These are phyloP conservation scores for Ilex aquifolium DNA, from an alignment of 257 asterid species.

Conservation along the genomic window DNA sequence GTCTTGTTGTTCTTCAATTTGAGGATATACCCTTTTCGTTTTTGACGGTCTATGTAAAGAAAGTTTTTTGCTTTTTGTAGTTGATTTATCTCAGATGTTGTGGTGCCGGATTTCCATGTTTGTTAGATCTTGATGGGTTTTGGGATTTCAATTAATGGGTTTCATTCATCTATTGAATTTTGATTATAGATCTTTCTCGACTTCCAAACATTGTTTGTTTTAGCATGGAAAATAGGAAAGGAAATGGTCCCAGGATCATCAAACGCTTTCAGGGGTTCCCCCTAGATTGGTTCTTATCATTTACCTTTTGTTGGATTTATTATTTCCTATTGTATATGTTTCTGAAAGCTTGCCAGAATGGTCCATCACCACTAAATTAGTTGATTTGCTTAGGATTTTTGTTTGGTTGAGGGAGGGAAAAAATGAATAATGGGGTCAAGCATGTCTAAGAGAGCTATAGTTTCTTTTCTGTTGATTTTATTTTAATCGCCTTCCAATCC, in stretches of 20 bases:
- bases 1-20: constrained; percentile 6
- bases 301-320: too few species aligned
- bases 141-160: constrained; percentile 9
- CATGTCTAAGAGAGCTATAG: too few species aligned
- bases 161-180: too few species aligned
- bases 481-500: background rate
- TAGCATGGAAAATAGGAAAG: background rate
- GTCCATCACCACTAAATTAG: too few species aligned
- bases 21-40: background rate
- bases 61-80: constrained; percentile 6
- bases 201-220: background rate
- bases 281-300: too few species aligned
- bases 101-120: background rate
- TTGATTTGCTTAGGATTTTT: too few species aligned
- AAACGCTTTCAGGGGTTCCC: too few species aligned
- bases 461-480: constrained; percentile 4
- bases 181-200: background rate
- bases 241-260: too few species aligned
- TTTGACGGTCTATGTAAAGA: background rate
- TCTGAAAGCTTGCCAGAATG: too few species aligned
- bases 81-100: constrained; percentile 7
- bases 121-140: constrained; percentile 31
- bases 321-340: too few species aligned
- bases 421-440: too few species aligned
- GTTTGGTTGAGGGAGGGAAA: too few species aligned